Evolutionary conservation across 257 asterid species (phyloP).

Genomic region (Thymus mandschuricus): DNA sequence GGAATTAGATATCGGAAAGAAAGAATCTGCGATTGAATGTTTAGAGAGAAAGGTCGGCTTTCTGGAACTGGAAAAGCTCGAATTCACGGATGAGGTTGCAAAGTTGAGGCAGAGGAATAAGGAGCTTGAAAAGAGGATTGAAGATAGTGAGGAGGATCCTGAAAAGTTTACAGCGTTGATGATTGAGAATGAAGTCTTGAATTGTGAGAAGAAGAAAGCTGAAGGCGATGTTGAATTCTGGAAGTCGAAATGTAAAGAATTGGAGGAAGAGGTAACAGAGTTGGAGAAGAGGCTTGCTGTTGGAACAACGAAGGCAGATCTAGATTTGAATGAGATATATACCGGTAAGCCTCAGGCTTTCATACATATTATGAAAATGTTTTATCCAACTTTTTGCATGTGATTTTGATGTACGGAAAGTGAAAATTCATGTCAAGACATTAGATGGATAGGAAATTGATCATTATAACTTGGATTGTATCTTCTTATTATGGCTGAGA

Average conservation of each 20-base stretch:
- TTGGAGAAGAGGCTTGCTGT: conserved; percentile 35
- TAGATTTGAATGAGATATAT: conserved; percentile 1
- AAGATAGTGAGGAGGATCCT: conserved; percentile 30
- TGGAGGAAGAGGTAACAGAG: conserved; percentile 47
- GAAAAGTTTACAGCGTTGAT: conserved; percentile 42
- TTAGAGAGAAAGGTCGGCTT: conserved; percentile 33
- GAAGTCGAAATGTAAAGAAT: conserved; percentile 51
- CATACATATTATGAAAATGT: background rate
- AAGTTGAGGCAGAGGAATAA: conserved; percentile 42
- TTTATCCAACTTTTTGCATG: background rate
- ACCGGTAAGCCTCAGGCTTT: conserved; percentile 15
- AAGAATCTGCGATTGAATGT: conserved; percentile 23
- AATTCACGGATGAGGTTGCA: conserved; percentile 33
- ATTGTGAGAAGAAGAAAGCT: conserved; percentile 54
- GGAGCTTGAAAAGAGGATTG: conserved; percentile 41
- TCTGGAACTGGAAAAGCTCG: conserved; percentile 28
- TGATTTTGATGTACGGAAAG: background rate
- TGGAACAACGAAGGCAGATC: conserved; percentile 23
- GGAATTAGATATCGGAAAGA: conserved; percentile 39
- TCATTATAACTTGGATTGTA: background rate
- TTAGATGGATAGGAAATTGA: background rate
- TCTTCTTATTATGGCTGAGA: background rate
- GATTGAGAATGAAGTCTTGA: conserved; percentile 57
- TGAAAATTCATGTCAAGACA: background rate
- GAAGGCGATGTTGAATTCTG: conserved; percentile 47